Evolutionary conservation across 2,329 filamentous ascomycete genomes (phyloP).

Genomic region (Exserohilum rostratum): DNA sequence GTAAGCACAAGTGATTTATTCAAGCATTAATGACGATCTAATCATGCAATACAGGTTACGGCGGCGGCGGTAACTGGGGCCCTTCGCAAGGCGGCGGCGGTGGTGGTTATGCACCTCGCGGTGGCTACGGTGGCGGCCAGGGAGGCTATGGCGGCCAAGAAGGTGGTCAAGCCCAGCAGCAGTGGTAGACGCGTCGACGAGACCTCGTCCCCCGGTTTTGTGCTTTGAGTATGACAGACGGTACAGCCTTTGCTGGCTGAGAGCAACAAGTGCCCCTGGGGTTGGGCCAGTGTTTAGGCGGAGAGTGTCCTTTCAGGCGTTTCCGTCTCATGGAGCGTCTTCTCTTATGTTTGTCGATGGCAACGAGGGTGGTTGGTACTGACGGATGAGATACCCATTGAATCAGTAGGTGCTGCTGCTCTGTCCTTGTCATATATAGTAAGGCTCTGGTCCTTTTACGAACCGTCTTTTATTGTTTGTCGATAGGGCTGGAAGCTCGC

Average conservation of each 20-base stretch:
- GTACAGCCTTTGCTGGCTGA: constrained; percentile 11
- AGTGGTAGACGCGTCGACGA: constrained; percentile 37
- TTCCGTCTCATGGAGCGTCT: constrained; percentile 32
- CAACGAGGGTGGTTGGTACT: constrained; percentile 43
- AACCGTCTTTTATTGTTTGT: constrained; percentile 22
- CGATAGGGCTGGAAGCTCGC: constrained; percentile 14
- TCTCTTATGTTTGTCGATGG: constrained; percentile 30
- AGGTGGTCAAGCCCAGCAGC: constrained; percentile 38
- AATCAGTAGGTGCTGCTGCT: constrained; percentile 45
- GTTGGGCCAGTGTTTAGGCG: constrained; percentile 10
- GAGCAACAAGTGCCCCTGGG: constrained; percentile 14
- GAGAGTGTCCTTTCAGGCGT: constrained; percentile 28
- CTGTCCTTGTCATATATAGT: constrained; percentile 32
- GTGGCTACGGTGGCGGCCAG: constrained; percentile 39
- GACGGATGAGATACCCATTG: constrained; percentile 50
- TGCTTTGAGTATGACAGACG: constrained; percentile 18
- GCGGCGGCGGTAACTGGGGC: constrained; percentile 28
- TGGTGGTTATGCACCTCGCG: constrained; percentile 41
- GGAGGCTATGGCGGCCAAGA: constrained; percentile 34
- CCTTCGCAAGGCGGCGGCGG: constrained; percentile 36
- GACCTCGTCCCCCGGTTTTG: constrained; percentile 14
- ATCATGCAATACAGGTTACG: constrained; percentile 16
- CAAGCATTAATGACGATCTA: constrained; percentile 4
- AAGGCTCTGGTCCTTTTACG: constrained; percentile 29
- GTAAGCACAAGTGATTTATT: constrained; percentile 28